phyloP scores from a whole-genome alignment of 176 grass and related monocot species.

The Pontederia crassipes region DNA sequence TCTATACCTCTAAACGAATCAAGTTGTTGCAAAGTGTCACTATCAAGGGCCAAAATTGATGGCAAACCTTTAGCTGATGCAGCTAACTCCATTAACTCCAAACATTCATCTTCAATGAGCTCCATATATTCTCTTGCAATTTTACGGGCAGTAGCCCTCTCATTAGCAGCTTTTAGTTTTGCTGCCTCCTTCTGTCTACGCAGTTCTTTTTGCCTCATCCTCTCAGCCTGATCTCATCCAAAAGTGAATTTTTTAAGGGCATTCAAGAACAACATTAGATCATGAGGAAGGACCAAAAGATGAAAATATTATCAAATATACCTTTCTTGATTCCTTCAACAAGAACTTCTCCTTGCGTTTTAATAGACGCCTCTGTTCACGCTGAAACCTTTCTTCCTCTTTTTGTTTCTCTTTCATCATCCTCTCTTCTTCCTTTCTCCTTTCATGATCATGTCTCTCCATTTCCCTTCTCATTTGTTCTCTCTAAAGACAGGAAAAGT shows the following conservation, averaged over 20 bases:
- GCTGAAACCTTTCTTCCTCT: conserved; percentile 79
- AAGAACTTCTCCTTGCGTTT: conserved; percentile 86
- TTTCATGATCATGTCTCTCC: conserved; percentile 80
- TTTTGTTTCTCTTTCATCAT: conserved; percentile 65
- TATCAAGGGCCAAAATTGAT: conserved; percentile 78
- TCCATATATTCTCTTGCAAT: conserved; percentile 85
- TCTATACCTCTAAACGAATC: conserved; percentile 83
- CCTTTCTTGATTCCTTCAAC: conserved; percentile 57
- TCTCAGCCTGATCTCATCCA: conserved; percentile 52
- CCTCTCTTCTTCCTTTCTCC: conserved; percentile 89
- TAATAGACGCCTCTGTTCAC: conserved; percentile 68
- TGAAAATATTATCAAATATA: conserved; percentile 19
- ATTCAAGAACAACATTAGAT: neutral
- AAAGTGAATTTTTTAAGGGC: neutral
- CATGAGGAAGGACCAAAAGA: neutral
- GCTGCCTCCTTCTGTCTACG: conserved; percentile 81
- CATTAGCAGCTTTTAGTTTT: conserved; percentile 81
- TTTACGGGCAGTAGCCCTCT: conserved; percentile 83
- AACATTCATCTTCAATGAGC: conserved; percentile 89
- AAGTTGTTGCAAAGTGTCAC: conserved; percentile 66
- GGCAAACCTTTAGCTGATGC: conserved; percentile 64
- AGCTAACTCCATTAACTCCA: conserved; percentile 94
- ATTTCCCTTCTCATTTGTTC: conserved; percentile 76
- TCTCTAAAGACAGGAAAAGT: conserved; percentile 34
- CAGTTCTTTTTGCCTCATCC: conserved; percentile 68